These are phyloP conservation scores for Hymenoscyphus albidus DNA, from an alignment of 2,329 filamentous ascomycete species.

Conservation along the genomic window DNA sequence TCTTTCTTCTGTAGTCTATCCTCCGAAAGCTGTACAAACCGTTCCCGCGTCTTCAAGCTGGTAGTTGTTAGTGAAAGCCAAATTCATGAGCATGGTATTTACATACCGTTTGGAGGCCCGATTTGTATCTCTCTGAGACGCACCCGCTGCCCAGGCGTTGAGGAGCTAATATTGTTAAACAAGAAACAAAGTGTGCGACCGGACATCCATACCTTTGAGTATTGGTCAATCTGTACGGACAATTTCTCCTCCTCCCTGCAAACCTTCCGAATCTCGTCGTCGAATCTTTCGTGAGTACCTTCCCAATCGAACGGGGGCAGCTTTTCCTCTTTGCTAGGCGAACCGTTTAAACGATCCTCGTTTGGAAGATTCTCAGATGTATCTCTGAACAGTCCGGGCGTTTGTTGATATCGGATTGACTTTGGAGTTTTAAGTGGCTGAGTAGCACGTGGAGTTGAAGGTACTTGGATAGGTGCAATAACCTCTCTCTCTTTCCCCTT, in stretches of 20 bases:
- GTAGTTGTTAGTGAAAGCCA: slow-evolving; percentile 4
- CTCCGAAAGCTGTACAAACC: slow-evolving; percentile 73
- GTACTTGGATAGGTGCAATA: slow-evolving; percentile 5
- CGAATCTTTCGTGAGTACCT: slow-evolving; percentile 48
- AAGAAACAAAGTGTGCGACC: neutral
- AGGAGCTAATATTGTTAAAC: slow-evolving; percentile 69
- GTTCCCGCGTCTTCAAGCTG: slow-evolving; percentile 74
- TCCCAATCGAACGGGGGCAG: slow-evolving; percentile 47
- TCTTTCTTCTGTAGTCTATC: slow-evolving; percentile 68
- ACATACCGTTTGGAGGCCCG: slow-evolving; percentile 70
- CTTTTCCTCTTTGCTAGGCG: neutral
- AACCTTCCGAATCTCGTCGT: slow-evolving; percentile 60
- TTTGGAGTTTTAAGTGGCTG: neutral
- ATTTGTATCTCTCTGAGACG: slow-evolving; percentile 68
- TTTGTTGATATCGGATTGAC: neutral
- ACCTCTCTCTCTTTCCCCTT: slow-evolving; percentile 1
- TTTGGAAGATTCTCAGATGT: neutral
- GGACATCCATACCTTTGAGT: neutral
- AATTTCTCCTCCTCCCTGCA: slow-evolving; percentile 62
- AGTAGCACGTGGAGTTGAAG: slow-evolving; percentile 4
- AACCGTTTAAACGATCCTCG: neutral
- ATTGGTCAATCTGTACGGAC: slow-evolving; percentile 33
- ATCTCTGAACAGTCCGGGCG: neutral
- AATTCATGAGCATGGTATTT: neutral
- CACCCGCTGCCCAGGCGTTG: slow-evolving; percentile 70